Base-by-base conservation (phyloP, 2,329 filamentous ascomycete species). In the Ophiocordyceps camponoti-leonardi region DNA sequence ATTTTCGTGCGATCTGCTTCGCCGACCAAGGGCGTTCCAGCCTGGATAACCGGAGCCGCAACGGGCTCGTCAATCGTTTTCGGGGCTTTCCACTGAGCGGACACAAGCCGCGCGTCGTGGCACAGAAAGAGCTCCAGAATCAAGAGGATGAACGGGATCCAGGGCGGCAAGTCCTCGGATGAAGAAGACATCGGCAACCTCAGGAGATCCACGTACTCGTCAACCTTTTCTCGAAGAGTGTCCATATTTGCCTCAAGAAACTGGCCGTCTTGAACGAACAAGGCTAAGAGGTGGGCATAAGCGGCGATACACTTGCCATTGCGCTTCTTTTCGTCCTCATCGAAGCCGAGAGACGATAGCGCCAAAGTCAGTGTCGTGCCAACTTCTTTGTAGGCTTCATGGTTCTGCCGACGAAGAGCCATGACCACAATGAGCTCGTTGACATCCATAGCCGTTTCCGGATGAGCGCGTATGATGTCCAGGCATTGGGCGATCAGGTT, bases 81-180 rank as follows among this genome's bases (percentile, higher is more conserved):
- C 1, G 77, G 77, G 6, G 64, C 47, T 44, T 66, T 81, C 85
- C 86, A 94, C 49, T 74, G 70, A 23, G 84, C 81, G 48, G 83
- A 75, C 5, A 74, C 68, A 3, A 88, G 87, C 51, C 90, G 80
- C 54, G 86, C 81, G 60, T 96, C 92, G 54, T 94, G 84, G 14
- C 83, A 82, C n/a, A 98, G 69, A 30, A 96, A 69, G 45, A 84
- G 84, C 67, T 99, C 92, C 43, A 96, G 72, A 44, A 98, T 83
- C 16, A 96, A 72, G 31, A 98, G 69, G 30, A 96, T 79, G 56
- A 92, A 88, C 13, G 86, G 84, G 51, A 96, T 82, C 87, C 90
- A 98, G 1, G 86, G 84, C 5, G 87, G 84, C n/a, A 86, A 69
- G 48, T 92, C 83, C 43, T 94, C 85, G 0, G 73, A 67, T 4